Conservation (phyloP, 495 filamentous ascomycete species). For the Penicillium silybi region DNA sequence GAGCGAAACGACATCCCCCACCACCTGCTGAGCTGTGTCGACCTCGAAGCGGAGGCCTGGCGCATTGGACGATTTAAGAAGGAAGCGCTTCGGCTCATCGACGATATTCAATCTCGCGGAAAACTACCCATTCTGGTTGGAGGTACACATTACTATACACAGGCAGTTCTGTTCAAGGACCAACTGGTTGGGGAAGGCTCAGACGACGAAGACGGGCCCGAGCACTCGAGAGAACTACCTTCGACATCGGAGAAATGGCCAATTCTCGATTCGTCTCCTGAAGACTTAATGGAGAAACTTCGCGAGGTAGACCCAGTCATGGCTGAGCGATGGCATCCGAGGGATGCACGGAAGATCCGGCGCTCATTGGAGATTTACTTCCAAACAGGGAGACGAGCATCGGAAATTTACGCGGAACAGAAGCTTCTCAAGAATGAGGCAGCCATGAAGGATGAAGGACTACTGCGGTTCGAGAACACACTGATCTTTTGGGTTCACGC, state of each 20-base stretch:
- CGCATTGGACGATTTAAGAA: constrained; percentile 67
- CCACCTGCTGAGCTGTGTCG: constrained; percentile 78
- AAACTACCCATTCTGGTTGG: constrained; percentile 88
- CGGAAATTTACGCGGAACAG: constrained; percentile 85
- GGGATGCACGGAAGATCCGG: constrained; percentile 83
- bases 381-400: constrained; percentile 71
- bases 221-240: constrained; percentile 12
- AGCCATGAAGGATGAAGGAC: constrained; percentile 21
- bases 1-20: constrained; percentile 84
- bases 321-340: constrained; percentile 91
- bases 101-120: constrained; percentile 70
- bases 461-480: constrained; percentile 49
- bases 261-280: constrained; percentile 66
- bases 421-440: constrained; percentile 25
- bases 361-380: constrained; percentile 88
- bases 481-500: constrained; percentile 88
- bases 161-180: constrained; percentile 77
- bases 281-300: constrained; percentile 66
- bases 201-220: constrained; percentile 19
- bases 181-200: constrained; percentile 46
- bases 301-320: constrained; percentile 81
- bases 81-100: constrained; percentile 64
- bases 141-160: constrained; percentile 92
- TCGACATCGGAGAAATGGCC: constrained; percentile 52
- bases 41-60: constrained; percentile 75